Evolutionary conservation across 2,329 filamentous ascomycete genomes (phyloP), one percentile per base, ranked within the genome.

Genomic region (Aureobasidium melanogenum): DNA sequence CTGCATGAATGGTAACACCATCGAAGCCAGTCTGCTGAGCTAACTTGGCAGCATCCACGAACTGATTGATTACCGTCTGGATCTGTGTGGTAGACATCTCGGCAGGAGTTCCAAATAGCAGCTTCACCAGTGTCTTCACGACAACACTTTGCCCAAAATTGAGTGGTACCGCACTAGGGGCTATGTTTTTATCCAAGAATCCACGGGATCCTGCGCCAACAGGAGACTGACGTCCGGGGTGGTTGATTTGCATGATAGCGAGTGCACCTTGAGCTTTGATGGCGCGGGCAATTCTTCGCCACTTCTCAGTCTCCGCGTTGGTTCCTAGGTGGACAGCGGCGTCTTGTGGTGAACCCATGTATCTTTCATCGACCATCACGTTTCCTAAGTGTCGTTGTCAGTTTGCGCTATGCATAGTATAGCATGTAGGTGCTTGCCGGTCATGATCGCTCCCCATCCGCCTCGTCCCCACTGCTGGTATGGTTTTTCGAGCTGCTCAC

Each of bases 31-130:
- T 73, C 62, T 80, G 75, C 2, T 73, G 73, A 61, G 76, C 74
- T 3, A 85, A 67, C 6, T 76, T 74, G 0, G 85, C 84, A 0
- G 76, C 78, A 26, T 76, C 71, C 0, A 79, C 80, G 63, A 86
- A 87, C 47, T 79, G 76, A 7, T 69, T 66, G 9, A 84, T 75
- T 0, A 83, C 79, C 0, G 75, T 72, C 19, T 79, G 73, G 46
- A 87, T 84, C 41, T 88, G 84, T 0, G 69, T 68, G 0, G 70
- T 30, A 0, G 75, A 80, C 81, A 88, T 83, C 56, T 79, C 84
- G 47, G 79, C 76, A 0, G 85, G 84, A 0, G 77, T 80, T 2
- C 82, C 80, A 58, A 82, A 81, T n/a, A 41, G 5, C 10, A 54
- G 15, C 24, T 54, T 54, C 2, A 54, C 50, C 4, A 64, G 15